A percentile compares a stretch with the other conserved stretches of the same genome.
Conservation (phyloP, 2,329 filamentous ascomycete genomes). For the Scytalidium lignicola region DNA sequence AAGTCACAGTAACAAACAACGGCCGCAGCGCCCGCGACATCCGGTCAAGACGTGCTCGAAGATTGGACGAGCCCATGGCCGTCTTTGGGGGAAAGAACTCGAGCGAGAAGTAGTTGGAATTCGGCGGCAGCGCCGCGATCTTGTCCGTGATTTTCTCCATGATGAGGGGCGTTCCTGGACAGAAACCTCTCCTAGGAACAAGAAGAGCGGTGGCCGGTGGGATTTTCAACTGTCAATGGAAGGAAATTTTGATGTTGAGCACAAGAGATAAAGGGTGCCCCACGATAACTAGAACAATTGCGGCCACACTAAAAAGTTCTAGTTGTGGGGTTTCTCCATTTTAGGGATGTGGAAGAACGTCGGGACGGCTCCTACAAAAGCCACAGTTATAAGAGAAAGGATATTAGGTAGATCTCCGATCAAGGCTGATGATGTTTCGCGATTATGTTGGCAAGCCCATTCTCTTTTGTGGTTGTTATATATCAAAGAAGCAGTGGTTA, state of each 20-base stretch:
- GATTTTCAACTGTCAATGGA: background rate
- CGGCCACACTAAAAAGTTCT: background rate
- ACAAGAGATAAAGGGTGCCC: background rate
- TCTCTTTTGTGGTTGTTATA: background rate
- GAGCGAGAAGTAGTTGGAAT: constrained; percentile 85
- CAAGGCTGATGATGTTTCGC: background rate
- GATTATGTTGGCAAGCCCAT: background rate
- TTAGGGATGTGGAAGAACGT: background rate
- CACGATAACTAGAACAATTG: background rate
- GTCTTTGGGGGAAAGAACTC: constrained; percentile 99
- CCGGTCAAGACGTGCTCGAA: constrained; percentile 86
- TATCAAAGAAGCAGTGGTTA: background rate
- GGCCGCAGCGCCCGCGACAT: constrained; percentile 90
- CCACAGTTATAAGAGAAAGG: no score
- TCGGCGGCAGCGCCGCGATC: constrained; percentile 80
- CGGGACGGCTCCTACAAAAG: background rate
- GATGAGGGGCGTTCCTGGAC: background rate
- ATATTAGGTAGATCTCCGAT: background rate
- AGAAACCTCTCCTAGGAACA: background rate
- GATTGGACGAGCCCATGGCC: constrained; percentile 88
- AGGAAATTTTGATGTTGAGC: background rate
- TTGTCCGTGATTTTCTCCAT: constrained; percentile 87
- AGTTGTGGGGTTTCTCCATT: background rate
- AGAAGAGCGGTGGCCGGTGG: background rate
- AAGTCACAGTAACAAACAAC: constrained; percentile 94